These are phyloP conservation scores for Jaltomata sinuosa DNA, from an alignment of 257 asterid genomes.

Conservation along the genomic window DNA sequence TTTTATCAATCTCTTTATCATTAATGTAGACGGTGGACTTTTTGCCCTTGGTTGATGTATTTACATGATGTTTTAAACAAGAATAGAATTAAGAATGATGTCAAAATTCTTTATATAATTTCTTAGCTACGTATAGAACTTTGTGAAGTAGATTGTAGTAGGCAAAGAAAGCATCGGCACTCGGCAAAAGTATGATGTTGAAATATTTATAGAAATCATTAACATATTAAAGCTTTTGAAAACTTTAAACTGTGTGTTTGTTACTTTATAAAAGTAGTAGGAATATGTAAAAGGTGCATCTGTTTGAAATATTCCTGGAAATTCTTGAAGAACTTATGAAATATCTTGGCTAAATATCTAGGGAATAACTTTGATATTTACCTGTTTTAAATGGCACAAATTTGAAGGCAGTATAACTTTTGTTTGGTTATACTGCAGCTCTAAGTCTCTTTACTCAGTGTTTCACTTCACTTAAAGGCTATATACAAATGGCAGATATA, in stretches of 20 bases:
- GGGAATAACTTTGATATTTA: not conserved
- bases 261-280: not conserved
- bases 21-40: no score
- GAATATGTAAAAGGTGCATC: not conserved
- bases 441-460: not conserved
- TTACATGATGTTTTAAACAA: no score
- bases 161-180: not conserved
- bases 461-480: not conserved
- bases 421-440: not conserved
- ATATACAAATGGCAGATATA: not conserved
- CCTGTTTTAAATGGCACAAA: not conserved
- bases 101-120: no score
- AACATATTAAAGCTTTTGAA: not conserved
- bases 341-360: not conserved
- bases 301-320: not conserved
- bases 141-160: not conserved
- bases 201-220: not conserved
- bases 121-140: not conserved
- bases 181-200: not conserved
- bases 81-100: not conserved
- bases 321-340: not conserved
- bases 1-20: not conserved
- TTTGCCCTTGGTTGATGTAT: no score
- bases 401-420: not conserved
- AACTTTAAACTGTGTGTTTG: not conserved